Percentiles rank a stretch among this genome's conserved stretches.
phyloP scores from a whole-genome alignment of 768 basidiomycete genomes.

The Pleurotus tuber-regium region DNA sequence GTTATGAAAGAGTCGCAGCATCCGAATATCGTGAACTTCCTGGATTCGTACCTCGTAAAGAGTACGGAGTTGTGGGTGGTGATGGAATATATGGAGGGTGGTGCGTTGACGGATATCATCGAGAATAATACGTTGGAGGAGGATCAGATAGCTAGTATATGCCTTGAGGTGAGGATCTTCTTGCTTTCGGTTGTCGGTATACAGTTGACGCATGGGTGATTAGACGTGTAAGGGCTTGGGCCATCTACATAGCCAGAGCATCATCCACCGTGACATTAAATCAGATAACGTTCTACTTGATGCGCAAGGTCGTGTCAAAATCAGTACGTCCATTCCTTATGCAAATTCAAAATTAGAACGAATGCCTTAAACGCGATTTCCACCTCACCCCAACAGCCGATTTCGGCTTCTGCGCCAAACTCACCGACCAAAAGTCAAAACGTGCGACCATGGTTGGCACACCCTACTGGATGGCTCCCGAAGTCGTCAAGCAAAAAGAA shows the following conservation, averaged over 20 bases:
- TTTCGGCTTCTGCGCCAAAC: constrained; percentile 95
- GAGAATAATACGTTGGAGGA: constrained; percentile 95
- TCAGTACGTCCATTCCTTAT: constrained; percentile 70
- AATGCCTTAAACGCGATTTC: not conserved
- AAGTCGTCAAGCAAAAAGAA: constrained; percentile 96
- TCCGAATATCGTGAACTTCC: constrained; percentile 95
- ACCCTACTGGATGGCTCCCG: constrained; percentile 99
- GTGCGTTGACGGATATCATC: constrained; percentile 95
- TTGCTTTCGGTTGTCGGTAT: not conserved
- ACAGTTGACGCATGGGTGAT: constrained; percentile 1
- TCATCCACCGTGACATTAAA: constrained; percentile 97
- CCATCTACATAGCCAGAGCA: constrained; percentile 89
- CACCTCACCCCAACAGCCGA: constrained; percentile 56
- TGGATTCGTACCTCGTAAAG: constrained; percentile 88
- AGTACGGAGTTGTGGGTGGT: constrained; percentile 93
- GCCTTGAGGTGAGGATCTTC: constrained; percentile 67
- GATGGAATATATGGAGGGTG: constrained; percentile 99
- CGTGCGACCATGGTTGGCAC: constrained; percentile 99
- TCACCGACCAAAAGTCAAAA: constrained; percentile 95
- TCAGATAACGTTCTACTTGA: constrained; percentile 95
- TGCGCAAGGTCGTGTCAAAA: constrained; percentile 91
- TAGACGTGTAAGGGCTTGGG: constrained; percentile 95
- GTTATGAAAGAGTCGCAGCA: constrained; percentile 99
- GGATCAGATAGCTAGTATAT: constrained; percentile 92
- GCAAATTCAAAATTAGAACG: not conserved